These are phyloP conservation scores for Brasenia schreberi DNA, from an alignment of 164 flowering plant species.

Conservation along the genomic window DNA sequence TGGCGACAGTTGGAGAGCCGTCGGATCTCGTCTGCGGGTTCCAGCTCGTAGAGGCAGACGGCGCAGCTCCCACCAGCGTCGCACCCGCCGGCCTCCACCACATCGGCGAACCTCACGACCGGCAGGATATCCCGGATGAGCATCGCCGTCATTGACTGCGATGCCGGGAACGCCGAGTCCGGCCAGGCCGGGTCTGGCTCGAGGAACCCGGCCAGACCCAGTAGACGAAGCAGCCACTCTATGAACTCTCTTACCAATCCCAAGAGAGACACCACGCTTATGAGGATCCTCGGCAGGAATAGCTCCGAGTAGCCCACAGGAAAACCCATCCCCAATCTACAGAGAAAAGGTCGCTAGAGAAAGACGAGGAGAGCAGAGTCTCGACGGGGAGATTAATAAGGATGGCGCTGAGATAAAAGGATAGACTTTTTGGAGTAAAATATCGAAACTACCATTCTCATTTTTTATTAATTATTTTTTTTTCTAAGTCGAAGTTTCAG, in stretches of 20 bases:
- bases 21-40: conserved; percentile 56
- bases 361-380: not conserved
- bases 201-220: conserved; percentile 59
- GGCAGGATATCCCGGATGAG: conserved; percentile 71
- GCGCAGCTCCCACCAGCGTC: conserved; percentile 58
- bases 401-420: not conserved
- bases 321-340: conserved; percentile 48
- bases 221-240: conserved; percentile 22
- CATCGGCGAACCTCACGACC: conserved; percentile 37
- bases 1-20: conserved; percentile 63
- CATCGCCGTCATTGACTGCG: conserved; percentile 42
- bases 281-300: conserved; percentile 51
- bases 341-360: not conserved
- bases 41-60: conserved; percentile 71
- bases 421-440: not conserved
- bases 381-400: not conserved
- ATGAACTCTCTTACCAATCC: conserved; percentile 37
- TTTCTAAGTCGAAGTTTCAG: not conserved
- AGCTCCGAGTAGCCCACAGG: conserved; percentile 78
- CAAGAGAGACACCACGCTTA: conserved; percentile 44
- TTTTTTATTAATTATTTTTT: no score
- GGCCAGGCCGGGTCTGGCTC: conserved; percentile 31
- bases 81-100: conserved; percentile 6
- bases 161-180: conserved; percentile 13
- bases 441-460: not conserved